Evolutionary conservation across 352 stramenopile genomes (phyloP), one percentile per base, ranked within the genome.

Genomic region (Pythium utonaiense): DNA sequence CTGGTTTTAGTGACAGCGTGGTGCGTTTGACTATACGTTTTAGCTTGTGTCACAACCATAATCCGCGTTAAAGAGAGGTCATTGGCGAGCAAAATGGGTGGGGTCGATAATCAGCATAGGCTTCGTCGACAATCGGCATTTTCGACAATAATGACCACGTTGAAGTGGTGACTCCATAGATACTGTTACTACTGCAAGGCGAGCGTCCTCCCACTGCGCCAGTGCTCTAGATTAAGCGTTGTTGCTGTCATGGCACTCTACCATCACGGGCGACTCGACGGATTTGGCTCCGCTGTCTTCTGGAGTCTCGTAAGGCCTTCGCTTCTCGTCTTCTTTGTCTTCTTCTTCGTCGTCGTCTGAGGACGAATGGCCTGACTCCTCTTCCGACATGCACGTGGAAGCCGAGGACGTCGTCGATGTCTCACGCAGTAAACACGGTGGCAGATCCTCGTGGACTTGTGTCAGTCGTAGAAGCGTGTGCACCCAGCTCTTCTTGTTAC

Each of bases 401-500:
- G 58, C 31, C 1, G 63, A 55, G 14, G 61, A 62, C 8, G 40
- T 47, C 44, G 63, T 58, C 13, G 64, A 66, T 13, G 57, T 54
- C 44, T 70, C 41, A 3, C 52, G 41, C 22, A 59, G 24, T n/a
- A 62, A 30, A 45, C 54, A 69, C 1, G 53, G 40, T 3, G 57
- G 58, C 17, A 62, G 57, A 5, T 31, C 44, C 33, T 83, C 74
- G n/a, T 74, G 73, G 41, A 82, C 74, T 54, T 83, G 80, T 27
- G 74, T 86, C 38, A 87, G 54, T 41, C 69, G 59, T 6, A 57
- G 64, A 25, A 88, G 67, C 28, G 70, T 75, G 63, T 79, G 70
- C 34, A 86, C 69, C 78, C 78, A 88, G 62, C 82, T 83, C 55
- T 71, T 70, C 58, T 86, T 84, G 41, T 64, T 60, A 25, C 57